Base-by-base conservation (phyloP, 2,329 filamentous ascomycete species). In the Penicillium sp. region DNA sequence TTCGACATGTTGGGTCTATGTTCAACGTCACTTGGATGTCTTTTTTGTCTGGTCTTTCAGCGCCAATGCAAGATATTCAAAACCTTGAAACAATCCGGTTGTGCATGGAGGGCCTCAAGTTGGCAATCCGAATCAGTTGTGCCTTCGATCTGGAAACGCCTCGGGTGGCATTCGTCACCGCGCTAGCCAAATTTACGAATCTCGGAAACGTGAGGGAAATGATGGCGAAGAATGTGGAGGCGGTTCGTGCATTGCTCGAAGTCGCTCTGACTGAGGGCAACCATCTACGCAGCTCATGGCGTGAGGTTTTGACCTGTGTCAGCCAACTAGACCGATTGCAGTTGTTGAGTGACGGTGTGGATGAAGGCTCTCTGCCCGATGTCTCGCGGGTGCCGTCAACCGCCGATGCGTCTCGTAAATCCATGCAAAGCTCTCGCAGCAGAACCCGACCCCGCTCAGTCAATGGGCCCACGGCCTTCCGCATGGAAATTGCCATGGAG, bases 1-100 rank as follows among this genome's bases (percentile, higher is more conserved):
- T 88, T 63, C 91, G 88, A 56, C 93, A 98, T 63, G 86, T 96
- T 34, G 93, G 93, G 0, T 89, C 93, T 1, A 98, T 98, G 93
- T 97, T 98, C 60, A 90, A 95, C 57, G 89, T 95, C 16, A 94
- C 89, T 0, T 98, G 93, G 93, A 98, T 97, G 91, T 95, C 91
- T 7, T 94, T 96, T 65, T 85, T 98, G 58, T 97, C 91, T 4
- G 90, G 90, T 0, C 77, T 98, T 17, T 96, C 91, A 1, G 90
- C 87, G 35, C 87, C 94, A 53, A 90, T 93, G 63, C 93, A 97
- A 56, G 90, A 95, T 60, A 86, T 87, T 0, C 87, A 94, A 53
- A 96, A 96, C 57, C 74, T 95, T 4, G 89, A 96, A 52, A 87
- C 93, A 11, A 90, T 96, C 64, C 88, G 84, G 60, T 70, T 95